Conservation (phyloP, 306 rosid species). For the Amphicarpaea edgeworthii region DNA sequence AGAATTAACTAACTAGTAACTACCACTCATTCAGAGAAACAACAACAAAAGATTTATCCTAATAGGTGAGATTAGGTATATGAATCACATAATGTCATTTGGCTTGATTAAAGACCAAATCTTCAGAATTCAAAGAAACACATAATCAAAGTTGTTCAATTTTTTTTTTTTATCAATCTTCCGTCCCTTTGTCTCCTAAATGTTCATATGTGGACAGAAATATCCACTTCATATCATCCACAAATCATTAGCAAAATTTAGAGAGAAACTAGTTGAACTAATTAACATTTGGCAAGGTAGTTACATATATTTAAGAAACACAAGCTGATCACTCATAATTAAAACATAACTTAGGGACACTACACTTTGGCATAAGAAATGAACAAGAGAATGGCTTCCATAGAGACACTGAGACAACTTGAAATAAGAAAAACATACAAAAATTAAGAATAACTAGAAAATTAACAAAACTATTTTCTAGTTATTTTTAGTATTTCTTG, state of each 20-base stretch:
- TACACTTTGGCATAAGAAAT: conserved; percentile 1
- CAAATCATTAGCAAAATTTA: conserved; percentile 7
- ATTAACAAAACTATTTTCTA: too few species aligned
- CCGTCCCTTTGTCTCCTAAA: conserved; percentile 12
- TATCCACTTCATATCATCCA: conserved; percentile 9
- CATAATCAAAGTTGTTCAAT: neutral
- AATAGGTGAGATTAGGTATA: neutral
- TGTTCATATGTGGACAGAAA: neutral
- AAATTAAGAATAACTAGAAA: neutral
- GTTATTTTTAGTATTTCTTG: too few species aligned
- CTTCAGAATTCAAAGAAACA: neutral
- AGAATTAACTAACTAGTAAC: too few species aligned
- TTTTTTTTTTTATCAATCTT: neutral
- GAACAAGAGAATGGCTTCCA: neutral
- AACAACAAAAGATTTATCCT: neutral
- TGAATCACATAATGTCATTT: neutral
- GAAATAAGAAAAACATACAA: neutral
- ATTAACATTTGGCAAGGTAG: neutral
- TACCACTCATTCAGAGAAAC: too few species aligned
- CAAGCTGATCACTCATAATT: neutral
- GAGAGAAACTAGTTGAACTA: neutral
- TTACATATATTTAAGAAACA: neutral
- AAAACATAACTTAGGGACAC: neutral
- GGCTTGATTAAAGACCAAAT: neutral
- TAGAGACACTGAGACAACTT: neutral